Evolutionary conservation across 495 filamentous ascomycete species (phyloP), one percentile per base, ranked within the genome.

Genomic region (Tuber indicum): DNA sequence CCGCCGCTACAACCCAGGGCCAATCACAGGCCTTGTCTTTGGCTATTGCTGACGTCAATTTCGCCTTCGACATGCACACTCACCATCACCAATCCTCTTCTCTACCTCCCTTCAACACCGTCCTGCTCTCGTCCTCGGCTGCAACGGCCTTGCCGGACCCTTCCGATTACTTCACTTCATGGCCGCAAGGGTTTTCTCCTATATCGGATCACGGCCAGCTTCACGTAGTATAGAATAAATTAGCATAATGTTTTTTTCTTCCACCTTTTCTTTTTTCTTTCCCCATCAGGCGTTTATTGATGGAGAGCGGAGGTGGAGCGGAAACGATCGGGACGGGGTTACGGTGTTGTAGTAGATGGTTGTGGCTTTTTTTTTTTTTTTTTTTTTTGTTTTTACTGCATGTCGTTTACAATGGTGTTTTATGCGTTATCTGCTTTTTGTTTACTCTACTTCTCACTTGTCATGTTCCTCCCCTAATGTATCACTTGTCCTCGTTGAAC

Each of bases 171-270:
- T 80, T 80, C 45, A 75, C 78, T 47, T 78, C 78, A 49, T 80
- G 78, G 78, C 78, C 78, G 39, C 78, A 80, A 69, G 77, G 77
- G 58, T 80, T 80, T 72, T 80, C 78, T 49, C 78, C 78, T 70
- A 71, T 80, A 72, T 80, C 78, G 46, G 78, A 76, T 32, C 78
- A 80, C 74, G 77, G 77, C 3, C 58, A 66, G 32, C 58, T 66
- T 17, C 58, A 66, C 26, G 58, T 66, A 66, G 58, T 66, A 66
- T 66, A 66, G 26, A 66, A 66, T 66, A 36, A 66, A 66, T 66
- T 66, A 66, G 58, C 26, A 66, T 66, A 66, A 66, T 66, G 4
- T 66, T 66, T 66, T 66, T 66, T 66, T 12, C 12, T 66, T 32
- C 14, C 26, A 32, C 14, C 58, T 26, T 32, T 17, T 32, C n/a